Conservation (phyloP, 2,329 filamentous ascomycete genomes). For the Rhynchosporium agropyri region DNA sequence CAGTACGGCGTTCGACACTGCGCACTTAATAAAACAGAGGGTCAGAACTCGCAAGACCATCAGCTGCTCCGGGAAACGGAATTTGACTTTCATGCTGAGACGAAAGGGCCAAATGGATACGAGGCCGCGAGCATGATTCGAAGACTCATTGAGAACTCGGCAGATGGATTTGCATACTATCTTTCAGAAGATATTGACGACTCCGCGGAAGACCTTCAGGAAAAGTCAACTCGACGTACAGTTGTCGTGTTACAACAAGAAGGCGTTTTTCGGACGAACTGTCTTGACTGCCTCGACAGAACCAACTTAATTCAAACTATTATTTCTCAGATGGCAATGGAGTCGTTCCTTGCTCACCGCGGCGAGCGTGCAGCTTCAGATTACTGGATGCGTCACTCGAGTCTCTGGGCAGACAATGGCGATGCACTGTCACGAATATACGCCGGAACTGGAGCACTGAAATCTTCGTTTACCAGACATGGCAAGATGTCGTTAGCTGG, state of each 20-base stretch:
- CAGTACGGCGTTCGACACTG: constrained; percentile 75
- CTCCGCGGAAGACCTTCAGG: constrained; percentile 44
- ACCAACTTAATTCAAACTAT: constrained; percentile 97
- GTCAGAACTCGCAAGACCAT: constrained; percentile 64
- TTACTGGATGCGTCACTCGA: constrained; percentile 91
- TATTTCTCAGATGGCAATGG: constrained; percentile 89
- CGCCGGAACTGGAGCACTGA: constrained; percentile 91
- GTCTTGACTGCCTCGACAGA: constrained; percentile 90
- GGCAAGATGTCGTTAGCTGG: constrained; percentile 96
- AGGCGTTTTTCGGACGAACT: constrained; percentile 95
- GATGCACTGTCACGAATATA: constrained; percentile 95
- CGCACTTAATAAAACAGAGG: constrained; percentile 63
- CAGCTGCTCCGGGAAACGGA: constrained; percentile 79
- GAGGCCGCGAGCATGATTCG: constrained; percentile 87
- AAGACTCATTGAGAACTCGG: constrained; percentile 74
- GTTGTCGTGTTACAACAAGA: constrained; percentile 85
- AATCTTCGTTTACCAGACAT: constrained; percentile 90
- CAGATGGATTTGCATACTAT: constrained; percentile 91
- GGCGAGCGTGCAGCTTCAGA: constrained; percentile 71
- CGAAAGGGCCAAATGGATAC: constrained; percentile 82
- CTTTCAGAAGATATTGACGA: constrained; percentile 70
- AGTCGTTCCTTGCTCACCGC: constrained; percentile 77
- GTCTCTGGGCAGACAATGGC: constrained; percentile 95
- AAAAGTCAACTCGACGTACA: constrained; percentile 46
- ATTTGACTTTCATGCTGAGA: constrained; percentile 96